phyloP scores from a whole-genome alignment of 352 stramenopile genomes.

The Pythium chondricola region DNA sequence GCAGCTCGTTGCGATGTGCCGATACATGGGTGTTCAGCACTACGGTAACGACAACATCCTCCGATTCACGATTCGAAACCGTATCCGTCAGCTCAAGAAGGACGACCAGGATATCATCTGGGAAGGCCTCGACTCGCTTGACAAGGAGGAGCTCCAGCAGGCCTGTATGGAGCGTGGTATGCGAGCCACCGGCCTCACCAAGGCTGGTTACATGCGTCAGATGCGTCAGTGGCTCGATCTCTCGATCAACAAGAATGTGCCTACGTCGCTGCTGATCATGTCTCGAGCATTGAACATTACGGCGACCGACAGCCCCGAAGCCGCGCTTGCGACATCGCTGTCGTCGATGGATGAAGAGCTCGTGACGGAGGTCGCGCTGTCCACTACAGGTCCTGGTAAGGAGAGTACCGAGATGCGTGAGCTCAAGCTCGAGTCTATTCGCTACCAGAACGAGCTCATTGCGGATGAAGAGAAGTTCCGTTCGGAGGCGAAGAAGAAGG shows the following conservation, averaged over 20 bases:
- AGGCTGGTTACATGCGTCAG: constrained; percentile 93
- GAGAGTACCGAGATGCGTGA: constrained; percentile 70
- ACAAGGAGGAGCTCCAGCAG: constrained; percentile 96
- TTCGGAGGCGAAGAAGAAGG: constrained; percentile 69
- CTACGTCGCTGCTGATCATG: constrained; percentile 98
- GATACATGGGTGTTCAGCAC: constrained; percentile 95
- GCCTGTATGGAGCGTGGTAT: constrained; percentile 97
- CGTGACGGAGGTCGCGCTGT: constrained; percentile 81
- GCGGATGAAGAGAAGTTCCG: constrained; percentile 89
- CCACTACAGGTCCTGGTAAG: constrained; percentile 60
- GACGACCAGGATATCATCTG: constrained; percentile 99
- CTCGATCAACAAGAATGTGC: constrained; percentile 97
- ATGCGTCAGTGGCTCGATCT: constrained; percentile 98
- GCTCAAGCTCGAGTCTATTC: constrained; percentile 88
- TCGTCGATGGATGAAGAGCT: constrained; percentile 86
- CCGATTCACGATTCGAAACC: constrained; percentile 92
- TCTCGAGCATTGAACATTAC: constrained; percentile 96
- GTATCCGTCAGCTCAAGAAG: constrained; percentile 93
- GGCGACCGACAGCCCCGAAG: constrained; percentile 71
- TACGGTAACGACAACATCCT: constrained; percentile 97
- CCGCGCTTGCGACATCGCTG: constrained; percentile 83
- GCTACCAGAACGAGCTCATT: constrained; percentile 96
- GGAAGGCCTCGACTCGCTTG: constrained; percentile 96
- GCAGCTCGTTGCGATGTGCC: constrained; percentile 96
- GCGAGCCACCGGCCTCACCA: constrained; percentile 94